Percentiles rank a stretch among this genome's conserved stretches.
phyloP scores from a whole-genome alignment of 345 rosid genomes.

The Ceriops zippeliana region DNA sequence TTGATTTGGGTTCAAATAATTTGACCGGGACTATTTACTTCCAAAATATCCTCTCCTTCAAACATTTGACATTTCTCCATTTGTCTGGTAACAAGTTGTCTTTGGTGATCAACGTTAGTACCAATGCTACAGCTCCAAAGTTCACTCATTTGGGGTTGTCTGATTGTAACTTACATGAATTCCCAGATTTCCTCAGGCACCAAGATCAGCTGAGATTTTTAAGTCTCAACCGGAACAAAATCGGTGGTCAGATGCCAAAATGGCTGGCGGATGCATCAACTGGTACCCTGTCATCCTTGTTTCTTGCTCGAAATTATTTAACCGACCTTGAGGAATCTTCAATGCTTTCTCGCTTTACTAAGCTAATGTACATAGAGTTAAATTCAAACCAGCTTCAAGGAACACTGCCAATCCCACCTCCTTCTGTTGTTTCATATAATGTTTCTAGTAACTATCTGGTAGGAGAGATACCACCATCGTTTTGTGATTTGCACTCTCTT shows the following conservation, averaged over 20 bases:
- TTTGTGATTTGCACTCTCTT: conserved; percentile 14
- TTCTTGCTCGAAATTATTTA: conserved; percentile 20
- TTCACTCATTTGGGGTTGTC: neutral
- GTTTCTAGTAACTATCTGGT: conserved; percentile 18
- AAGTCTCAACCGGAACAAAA: conserved; percentile 17
- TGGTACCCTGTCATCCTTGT: neutral
- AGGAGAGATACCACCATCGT: conserved; percentile 10
- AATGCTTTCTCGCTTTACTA: accelerated
- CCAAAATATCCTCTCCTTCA: neutral
- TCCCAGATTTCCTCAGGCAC: conserved; percentile 18
- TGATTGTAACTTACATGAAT: conserved; percentile 17
- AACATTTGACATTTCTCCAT: accelerated
- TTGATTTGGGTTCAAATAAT: neutral
- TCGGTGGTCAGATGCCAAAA: conserved; percentile 18
- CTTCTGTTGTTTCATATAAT: accelerated
- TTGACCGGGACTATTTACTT: conserved; percentile 17
- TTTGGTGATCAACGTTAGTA: neutral
- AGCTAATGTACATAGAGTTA: neutral
- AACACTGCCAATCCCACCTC: conserved; percentile 10
- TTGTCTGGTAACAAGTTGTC: conserved; percentile 19
- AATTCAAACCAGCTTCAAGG: conserved; percentile 24
- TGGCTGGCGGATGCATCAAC: conserved; percentile 11
- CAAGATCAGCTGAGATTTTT: neutral
- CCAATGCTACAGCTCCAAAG: neutral
- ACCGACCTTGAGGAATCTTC: conserved; percentile 5